These are phyloP conservation scores for Arthrobotrys pseudoclavata DNA, from an alignment of 2,329 filamentous ascomycete species.

Conservation along the genomic window DNA sequence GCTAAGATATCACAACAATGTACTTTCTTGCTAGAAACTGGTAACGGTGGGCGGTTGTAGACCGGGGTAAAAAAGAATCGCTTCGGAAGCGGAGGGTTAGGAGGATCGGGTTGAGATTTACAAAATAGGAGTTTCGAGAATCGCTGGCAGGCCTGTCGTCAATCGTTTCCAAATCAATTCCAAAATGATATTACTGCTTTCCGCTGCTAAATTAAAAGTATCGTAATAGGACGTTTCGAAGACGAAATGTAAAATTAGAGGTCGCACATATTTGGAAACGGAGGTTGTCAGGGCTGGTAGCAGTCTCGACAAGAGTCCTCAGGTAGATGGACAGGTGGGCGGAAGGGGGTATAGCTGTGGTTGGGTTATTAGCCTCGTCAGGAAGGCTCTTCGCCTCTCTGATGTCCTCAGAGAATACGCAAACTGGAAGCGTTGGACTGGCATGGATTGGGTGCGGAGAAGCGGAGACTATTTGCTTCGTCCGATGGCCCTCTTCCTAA, in stretches of 20 bases:
- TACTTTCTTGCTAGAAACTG: constrained; percentile 29
- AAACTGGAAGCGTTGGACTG: constrained; percentile 39
- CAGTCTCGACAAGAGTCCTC: constrained; percentile 11
- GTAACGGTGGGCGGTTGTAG: background rate
- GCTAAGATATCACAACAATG: constrained; percentile 53
- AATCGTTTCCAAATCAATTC: constrained; percentile 4
- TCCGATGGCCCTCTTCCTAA: constrained; percentile 85
- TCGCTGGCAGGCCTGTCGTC: constrained; percentile 3
- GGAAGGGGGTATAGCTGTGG: constrained; percentile 40
- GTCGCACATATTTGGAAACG: constrained; percentile 19
- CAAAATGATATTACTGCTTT: constrained; percentile 30
- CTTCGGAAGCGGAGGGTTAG: background rate
- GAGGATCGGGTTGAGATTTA: constrained; percentile 4
- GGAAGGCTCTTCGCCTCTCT: constrained; percentile 30
- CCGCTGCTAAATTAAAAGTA: constrained; percentile 46
- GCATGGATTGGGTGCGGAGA: constrained; percentile 26
- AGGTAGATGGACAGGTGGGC: constrained; percentile 52
- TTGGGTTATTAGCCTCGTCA: constrained; percentile 41
- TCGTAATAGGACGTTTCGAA: constrained; percentile 37
- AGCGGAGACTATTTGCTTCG: constrained; percentile 68
- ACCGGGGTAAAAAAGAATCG: constrained; percentile 4
- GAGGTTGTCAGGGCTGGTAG: background rate
- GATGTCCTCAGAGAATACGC: constrained; percentile 14
- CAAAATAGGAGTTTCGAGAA: constrained; percentile 3
- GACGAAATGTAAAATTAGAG: constrained; percentile 35